Evolutionary conservation across 2,329 filamentous ascomycete species (phyloP).

Genomic region (Raffaelea deltoideospora): DNA sequence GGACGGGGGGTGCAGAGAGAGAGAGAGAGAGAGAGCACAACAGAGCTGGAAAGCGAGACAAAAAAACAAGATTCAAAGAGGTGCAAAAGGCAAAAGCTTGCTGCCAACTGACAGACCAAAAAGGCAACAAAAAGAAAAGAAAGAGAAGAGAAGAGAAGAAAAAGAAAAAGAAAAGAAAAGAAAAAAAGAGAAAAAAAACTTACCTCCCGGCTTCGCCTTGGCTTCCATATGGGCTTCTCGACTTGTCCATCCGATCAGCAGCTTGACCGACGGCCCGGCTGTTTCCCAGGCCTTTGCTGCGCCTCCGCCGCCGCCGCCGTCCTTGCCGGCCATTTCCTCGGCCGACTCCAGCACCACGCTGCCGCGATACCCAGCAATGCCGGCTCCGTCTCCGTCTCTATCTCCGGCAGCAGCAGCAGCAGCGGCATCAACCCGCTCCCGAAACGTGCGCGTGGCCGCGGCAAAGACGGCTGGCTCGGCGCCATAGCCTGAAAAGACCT

Average conservation of each 20-base stretch:
- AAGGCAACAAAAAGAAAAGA: too few relatives aligned
- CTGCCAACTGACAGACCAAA: neutral
- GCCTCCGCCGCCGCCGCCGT: neutral
- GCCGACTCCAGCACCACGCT: slow-evolving; percentile 3
- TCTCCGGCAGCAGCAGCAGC: too few relatives aligned
- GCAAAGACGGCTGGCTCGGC: slow-evolving; percentile 7
- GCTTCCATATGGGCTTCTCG: slow-evolving; percentile 11
- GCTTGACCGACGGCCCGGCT: slow-evolving; percentile 7
- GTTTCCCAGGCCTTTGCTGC: slow-evolving; percentile 1
- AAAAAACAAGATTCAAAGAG: too few relatives aligned
- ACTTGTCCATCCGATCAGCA: slow-evolving; percentile 13
- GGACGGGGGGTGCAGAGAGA: neutral
- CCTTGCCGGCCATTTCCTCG: slow-evolving; percentile 1
- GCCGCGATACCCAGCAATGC: slow-evolving; percentile 5
- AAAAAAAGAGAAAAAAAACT: neutral
- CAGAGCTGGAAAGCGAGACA: too few relatives aligned
- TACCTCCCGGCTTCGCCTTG: slow-evolving; percentile 6
- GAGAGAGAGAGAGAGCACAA: too few relatives aligned
- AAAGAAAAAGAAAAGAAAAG: neutral
- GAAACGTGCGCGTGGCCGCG: slow-evolving; percentile 8
- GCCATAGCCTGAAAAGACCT: slow-evolving; percentile 13
- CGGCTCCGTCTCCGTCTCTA: neutral
- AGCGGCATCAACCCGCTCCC: slow-evolving; percentile 4
- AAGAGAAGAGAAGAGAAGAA: too few relatives aligned
- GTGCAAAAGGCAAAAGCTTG: too few relatives aligned